These are phyloP conservation scores for Camellia japonica DNA, from an alignment of 148 eudicot species.

Conservation along the genomic window DNA sequence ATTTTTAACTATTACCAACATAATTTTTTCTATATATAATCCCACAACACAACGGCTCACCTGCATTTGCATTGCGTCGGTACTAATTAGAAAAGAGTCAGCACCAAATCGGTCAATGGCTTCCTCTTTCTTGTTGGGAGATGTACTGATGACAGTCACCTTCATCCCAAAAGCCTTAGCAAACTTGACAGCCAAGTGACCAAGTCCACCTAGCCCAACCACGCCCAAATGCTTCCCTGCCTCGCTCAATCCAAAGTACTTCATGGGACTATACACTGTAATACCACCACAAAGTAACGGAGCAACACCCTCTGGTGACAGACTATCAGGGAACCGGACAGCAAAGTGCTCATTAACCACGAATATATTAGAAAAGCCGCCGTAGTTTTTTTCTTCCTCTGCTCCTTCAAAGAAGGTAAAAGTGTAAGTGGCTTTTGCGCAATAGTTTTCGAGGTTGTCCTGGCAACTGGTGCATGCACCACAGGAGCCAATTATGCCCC, in stretches of 20 bases:
- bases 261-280: constrained; percentile 17
- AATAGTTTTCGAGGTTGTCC: constrained; percentile 8
- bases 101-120: background rate
- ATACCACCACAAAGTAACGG: constrained; percentile 14
- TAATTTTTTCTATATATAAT: no score
- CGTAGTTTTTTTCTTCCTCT: background rate
- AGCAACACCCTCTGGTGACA: constrained; percentile 5
- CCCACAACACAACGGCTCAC: background rate
- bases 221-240: constrained; percentile 12
- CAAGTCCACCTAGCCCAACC: constrained; percentile 14
- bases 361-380: background rate
- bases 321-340: background rate
- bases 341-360: constrained; percentile 12
- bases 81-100: constrained; percentile 7
- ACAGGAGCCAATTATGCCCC: background rate
- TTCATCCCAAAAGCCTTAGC: constrained; percentile 18
- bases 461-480: background rate
- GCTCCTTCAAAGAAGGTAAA: background rate
- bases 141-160: constrained; percentile 17
- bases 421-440: background rate
- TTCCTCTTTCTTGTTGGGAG: constrained; percentile 13
- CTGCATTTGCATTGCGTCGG: constrained; percentile 8
- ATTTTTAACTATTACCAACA: no score
- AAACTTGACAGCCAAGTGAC: constrained; percentile 14
- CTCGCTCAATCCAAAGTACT: constrained; percentile 7